Conservation (phyloP, 768 basidiomycete species). For the Hysterangium stoloniferum region DNA sequence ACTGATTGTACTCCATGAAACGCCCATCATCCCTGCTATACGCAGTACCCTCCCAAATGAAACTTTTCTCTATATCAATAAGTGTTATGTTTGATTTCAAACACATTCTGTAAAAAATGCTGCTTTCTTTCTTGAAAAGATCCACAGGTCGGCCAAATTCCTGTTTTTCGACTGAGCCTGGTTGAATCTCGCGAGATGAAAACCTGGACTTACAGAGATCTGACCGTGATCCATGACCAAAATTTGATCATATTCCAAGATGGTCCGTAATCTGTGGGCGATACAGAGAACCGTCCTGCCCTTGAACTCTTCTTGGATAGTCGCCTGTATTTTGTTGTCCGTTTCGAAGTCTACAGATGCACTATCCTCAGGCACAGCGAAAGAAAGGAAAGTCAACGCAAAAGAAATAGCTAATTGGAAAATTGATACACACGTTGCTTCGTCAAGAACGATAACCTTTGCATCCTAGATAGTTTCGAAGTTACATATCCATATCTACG, state of each 20-base stretch:
- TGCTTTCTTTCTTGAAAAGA: constrained; percentile 24
- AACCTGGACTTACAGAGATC: constrained; percentile 39
- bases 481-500: constrained; percentile 11
- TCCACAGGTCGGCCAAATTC: constrained; percentile 32
- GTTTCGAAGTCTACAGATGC: constrained; percentile 39
- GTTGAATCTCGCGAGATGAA: background rate
- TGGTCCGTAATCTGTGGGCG: constrained; percentile 43
- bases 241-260: constrained; percentile 56
- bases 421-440: constrained; percentile 24
- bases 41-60: too few species aligned
- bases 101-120: constrained; percentile 32
- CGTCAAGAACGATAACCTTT: constrained; percentile 33
- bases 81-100: constrained; percentile 24
- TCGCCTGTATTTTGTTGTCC: constrained; percentile 46
- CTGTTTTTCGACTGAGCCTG: background rate
- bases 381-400: background rate
- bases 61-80: constrained; percentile 22
- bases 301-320: constrained; percentile 37
- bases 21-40: too few species aligned
- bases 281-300: constrained; percentile 47
- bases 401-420: constrained; percentile 7
- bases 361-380: constrained; percentile 20
- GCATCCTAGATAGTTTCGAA: constrained; percentile 22
- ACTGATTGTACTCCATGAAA: too few species aligned
- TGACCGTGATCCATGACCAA: constrained; percentile 59